Percentiles rank a stretch among this genome's conserved stretches.
Evolutionary conservation across 2,329 filamentous ascomycete genomes (phyloP).

Genomic region (Lachnum nothofagi): DNA sequence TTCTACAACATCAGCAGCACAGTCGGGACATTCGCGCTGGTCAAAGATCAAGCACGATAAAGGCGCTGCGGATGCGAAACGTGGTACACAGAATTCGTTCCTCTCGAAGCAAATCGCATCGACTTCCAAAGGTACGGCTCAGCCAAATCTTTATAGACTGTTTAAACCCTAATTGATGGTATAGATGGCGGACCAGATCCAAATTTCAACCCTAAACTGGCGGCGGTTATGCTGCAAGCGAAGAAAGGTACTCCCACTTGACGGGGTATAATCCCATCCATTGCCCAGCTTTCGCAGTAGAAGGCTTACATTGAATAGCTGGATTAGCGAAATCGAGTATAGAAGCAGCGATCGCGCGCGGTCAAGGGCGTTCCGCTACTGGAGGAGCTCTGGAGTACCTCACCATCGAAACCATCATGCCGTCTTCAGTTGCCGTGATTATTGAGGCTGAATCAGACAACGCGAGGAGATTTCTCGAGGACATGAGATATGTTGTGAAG

Average conservation of each 20-base stretch:
- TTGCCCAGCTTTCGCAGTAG: neutral
- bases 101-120: conserved; percentile 70
- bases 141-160: conserved; percentile 11
- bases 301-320: conserved; percentile 38
- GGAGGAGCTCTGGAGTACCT: conserved; percentile 73
- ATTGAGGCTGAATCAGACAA: conserved; percentile 84
- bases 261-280: conserved; percentile 25
- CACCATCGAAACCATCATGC: conserved; percentile 75
- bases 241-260: conserved; percentile 59
- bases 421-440: conserved; percentile 69
- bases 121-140: conserved; percentile 63
- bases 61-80: conserved; percentile 75
- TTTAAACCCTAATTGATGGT: conserved; percentile 13
- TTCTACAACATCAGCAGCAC: conserved; percentile 40
- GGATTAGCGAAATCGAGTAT: conserved; percentile 81
- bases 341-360: conserved; percentile 79
- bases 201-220: conserved; percentile 69
- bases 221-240: conserved; percentile 65
- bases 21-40: conserved; percentile 85
- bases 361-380: conserved; percentile 73
- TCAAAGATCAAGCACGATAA: conserved; percentile 96
- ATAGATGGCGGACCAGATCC: conserved; percentile 71
- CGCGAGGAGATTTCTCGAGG: conserved; percentile 66
- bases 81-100: conserved; percentile 63
- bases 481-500: conserved; percentile 68